A percentile compares a stretch with the other conserved stretches of the same genome.
phyloP scores from a whole-genome alignment of 192 early-diverging fungal genomes.

The Mortierella antarctica region DNA sequence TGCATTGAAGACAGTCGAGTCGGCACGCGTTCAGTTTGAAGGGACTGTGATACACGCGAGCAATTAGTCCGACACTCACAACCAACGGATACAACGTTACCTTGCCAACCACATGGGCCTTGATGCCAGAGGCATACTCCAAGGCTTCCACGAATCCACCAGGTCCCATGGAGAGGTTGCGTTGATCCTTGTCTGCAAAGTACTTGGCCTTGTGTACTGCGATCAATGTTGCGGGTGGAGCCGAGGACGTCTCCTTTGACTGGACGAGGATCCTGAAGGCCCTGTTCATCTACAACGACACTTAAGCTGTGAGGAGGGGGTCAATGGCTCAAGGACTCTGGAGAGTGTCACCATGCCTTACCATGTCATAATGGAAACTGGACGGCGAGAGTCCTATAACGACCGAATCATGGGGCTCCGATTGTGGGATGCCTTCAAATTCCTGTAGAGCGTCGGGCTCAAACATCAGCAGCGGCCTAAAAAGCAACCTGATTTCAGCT shows the following conservation, averaged over 20 bases:
- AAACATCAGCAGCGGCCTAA: slow-evolving; percentile 81
- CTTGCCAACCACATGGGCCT: slow-evolving; percentile 84
- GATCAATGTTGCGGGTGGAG: slow-evolving; percentile 65
- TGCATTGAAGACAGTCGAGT: not conserved
- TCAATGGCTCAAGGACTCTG: not conserved
- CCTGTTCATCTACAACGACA: slow-evolving; percentile 67
- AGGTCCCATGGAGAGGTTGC: slow-evolving; percentile 81
- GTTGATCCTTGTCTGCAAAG: slow-evolving; percentile 66
- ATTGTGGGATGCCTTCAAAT: slow-evolving; percentile 69
- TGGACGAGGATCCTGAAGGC: slow-evolving; percentile 77
- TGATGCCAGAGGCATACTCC: slow-evolving; percentile 78
- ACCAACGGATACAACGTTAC: slow-evolving; percentile 9
- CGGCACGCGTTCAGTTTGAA: not conserved
- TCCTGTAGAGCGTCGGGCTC: slow-evolving; percentile 77
- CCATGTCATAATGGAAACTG: slow-evolving; percentile 73
- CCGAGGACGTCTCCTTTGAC: slow-evolving; percentile 35
- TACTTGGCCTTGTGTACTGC: slow-evolving; percentile 90
- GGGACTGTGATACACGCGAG: not conserved
- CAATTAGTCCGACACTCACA: too few relatives aligned
- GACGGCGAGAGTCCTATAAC: slow-evolving; percentile 86
- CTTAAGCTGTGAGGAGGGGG: not conserved
- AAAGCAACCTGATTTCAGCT: not conserved
- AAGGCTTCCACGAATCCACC: slow-evolving; percentile 90
- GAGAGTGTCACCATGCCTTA: slow-evolving; percentile 12
- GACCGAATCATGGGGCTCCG: slow-evolving; percentile 76